Conservation (phyloP, 2,329 filamentous ascomycete species). For the Helotiales sp. region DNA sequence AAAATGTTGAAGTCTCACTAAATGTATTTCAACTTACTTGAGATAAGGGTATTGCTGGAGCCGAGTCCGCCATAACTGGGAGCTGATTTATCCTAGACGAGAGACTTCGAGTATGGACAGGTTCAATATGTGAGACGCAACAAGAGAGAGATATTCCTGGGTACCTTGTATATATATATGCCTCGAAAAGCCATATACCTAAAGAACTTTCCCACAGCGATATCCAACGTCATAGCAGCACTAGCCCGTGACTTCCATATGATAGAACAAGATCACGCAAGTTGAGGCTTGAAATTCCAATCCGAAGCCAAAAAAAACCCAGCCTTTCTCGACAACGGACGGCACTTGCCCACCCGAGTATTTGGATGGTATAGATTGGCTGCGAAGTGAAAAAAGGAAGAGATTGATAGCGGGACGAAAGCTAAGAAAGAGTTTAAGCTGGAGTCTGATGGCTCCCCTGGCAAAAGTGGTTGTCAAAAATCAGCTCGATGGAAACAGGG, state of each 20-base stretch:
- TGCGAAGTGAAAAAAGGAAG: neutral
- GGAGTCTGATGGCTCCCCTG: neutral
- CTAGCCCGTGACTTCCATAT: neutral
- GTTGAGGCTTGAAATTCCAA: neutral
- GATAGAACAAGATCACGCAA: neutral
- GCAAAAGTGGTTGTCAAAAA: neutral
- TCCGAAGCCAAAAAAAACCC: neutral
- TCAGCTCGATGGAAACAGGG: neutral
- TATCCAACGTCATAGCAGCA: neutral
- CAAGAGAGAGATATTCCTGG: neutral
- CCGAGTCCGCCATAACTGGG: slow-evolving; percentile 14
- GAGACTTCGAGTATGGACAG: too few species aligned
- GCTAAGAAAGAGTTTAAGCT: neutral
- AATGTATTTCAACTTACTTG: slow-evolving; percentile 3
- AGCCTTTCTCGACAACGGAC: neutral
- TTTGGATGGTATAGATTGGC: neutral
- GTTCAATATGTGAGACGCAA: neutral
- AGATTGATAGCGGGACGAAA: neutral
- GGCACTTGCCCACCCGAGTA: neutral
- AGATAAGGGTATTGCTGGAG: slow-evolving; percentile 6
- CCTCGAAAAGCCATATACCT: neutral
- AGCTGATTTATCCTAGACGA: neutral
- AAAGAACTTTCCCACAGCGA: neutral
- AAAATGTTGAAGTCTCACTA: neutral
- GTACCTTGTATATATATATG: neutral